These are phyloP conservation scores for Metrosideros polymorpha DNA, from an alignment of 441 rosid genomes.

Conservation along the genomic window DNA sequence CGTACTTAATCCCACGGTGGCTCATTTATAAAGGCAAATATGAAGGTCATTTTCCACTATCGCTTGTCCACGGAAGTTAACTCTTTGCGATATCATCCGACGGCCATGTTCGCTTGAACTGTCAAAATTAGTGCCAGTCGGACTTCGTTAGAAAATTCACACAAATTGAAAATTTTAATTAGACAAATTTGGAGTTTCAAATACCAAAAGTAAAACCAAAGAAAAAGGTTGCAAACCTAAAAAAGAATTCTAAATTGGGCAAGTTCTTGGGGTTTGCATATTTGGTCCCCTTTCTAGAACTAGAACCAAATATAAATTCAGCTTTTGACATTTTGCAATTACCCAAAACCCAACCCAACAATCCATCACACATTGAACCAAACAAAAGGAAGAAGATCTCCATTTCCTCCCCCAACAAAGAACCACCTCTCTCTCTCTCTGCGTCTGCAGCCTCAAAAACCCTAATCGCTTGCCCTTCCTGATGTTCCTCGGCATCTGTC, in stretches of 20 bases:
- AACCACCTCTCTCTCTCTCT: not conserved
- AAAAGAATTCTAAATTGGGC: not conserved
- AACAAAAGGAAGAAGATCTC: not conserved
- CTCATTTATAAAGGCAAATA: not conserved
- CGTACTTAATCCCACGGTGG: no score
- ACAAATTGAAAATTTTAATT: not conserved
- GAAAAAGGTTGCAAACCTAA: not conserved
- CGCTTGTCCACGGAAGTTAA: rapidly evolving
- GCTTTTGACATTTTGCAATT: not conserved
- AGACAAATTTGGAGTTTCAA: not conserved
- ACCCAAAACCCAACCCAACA: not conserved
- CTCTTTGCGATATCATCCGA: not conserved
- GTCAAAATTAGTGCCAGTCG: rapidly evolving
- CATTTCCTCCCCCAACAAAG: not conserved
- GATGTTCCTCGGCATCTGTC: not conserved
- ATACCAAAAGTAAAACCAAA: no score
- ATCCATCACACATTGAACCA: not conserved
- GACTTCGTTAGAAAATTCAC: not conserved
- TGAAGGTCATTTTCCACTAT: rapidly evolving
- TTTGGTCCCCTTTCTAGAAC: not conserved
- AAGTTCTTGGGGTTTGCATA: not conserved
- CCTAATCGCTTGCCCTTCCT: not conserved
- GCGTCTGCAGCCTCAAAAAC: not conserved
- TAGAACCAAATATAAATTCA: not conserved
- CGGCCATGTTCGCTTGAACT: rapidly evolving